Evolutionary conservation across 2,329 filamentous ascomycete genomes (phyloP), one percentile per base, ranked within the genome.

Genomic region (Penicillium sp.): DNA sequence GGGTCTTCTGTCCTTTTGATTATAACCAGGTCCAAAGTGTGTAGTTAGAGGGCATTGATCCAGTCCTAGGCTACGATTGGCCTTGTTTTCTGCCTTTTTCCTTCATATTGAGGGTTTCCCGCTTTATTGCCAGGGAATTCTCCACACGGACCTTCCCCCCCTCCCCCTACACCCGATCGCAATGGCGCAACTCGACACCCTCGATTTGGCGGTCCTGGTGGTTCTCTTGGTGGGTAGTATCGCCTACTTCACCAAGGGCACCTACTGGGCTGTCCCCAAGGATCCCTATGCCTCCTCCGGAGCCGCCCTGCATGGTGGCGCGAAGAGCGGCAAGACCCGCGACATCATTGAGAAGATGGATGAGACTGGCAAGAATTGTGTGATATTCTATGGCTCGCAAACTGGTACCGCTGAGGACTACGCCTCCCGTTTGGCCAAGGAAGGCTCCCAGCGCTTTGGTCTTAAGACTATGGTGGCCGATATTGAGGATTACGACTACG

Each of bases 401-500:
- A 99, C 95, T 21, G 95, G 95, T 69, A 99, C 95, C 42, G 95
- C 95, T 50, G 96, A 99, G 80, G 95, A 99, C 77, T 99, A 99
- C 73, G 96, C 95, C 64, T 96, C 93, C 13, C 87, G 96, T 68
- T 81, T 99, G 67, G 92, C 95, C 65, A 99, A 99, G 83, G 95
- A 99, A 78, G 95, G 95, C 70, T 93, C 93, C 76, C 96, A 93
- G 70, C 87, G 95, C 62, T 99, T 96, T 73, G 95, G 95, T 37
- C 84, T 99, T 62, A 96, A 96, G 79, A 97, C 93, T 61, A 98
- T 99, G 93, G 92, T 96, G 16, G 95, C 93, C 54, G 95, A 99
- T 77, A 82, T 99, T 62, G 95, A 99, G 77, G 95, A 99, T 67
- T 99, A 96, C 78, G 95, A 99, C 74, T 97, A 88, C 71, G 93